Percentiles rank a stretch among this genome's conserved stretches.
These are phyloP conservation scores for Phyllosticta capitalensis DNA, from an alignment of 2,329 filamentous ascomycete genomes.

Conservation along the genomic window DNA sequence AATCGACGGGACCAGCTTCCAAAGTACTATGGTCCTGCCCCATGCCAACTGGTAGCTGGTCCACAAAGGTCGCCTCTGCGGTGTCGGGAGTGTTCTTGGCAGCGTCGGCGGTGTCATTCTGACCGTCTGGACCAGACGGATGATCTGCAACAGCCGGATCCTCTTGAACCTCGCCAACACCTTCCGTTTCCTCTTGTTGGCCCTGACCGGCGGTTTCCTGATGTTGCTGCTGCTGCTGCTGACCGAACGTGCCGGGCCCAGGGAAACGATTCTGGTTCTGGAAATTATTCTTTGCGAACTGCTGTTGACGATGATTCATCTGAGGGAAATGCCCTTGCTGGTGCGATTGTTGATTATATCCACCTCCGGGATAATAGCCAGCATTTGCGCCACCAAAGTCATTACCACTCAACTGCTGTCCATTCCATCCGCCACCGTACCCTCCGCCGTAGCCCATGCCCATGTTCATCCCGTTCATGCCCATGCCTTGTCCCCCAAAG, in stretches of 20 bases:
- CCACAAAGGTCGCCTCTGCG: slow-evolving; percentile 19
- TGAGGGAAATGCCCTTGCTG: slow-evolving; percentile 33
- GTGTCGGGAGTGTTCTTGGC: background rate
- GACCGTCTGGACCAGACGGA: background rate
- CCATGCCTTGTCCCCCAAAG: slow-evolving; percentile 65
- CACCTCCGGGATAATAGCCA: slow-evolving; percentile 42
- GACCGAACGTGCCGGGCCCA: slow-evolving; percentile 49
- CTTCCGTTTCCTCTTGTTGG: slow-evolving; percentile 25
- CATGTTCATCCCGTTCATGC: slow-evolving; percentile 72
- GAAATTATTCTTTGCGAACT: slow-evolving; percentile 51
- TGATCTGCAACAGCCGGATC: slow-evolving; percentile 5
- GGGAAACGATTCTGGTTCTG: slow-evolving; percentile 69
- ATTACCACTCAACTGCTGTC: slow-evolving; percentile 54
- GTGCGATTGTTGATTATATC: slow-evolving; percentile 43
- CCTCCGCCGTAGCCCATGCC: slow-evolving; percentile 56
- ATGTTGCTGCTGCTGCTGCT: slow-evolving; percentile 21
- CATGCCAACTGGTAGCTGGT: slow-evolving; percentile 12
- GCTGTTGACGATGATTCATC: slow-evolving; percentile 42
- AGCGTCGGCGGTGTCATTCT: background rate
- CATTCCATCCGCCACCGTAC: slow-evolving; percentile 57
- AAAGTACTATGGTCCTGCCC: slow-evolving; percentile 23
- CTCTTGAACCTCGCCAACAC: slow-evolving; percentile 12
- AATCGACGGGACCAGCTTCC: slow-evolving; percentile 7
- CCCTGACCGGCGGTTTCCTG: slow-evolving; percentile 26
- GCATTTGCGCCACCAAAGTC: slow-evolving; percentile 59